Base-by-base conservation (phyloP, 108 stramenopile genomes). In the Cyclotella atomus region DNA sequence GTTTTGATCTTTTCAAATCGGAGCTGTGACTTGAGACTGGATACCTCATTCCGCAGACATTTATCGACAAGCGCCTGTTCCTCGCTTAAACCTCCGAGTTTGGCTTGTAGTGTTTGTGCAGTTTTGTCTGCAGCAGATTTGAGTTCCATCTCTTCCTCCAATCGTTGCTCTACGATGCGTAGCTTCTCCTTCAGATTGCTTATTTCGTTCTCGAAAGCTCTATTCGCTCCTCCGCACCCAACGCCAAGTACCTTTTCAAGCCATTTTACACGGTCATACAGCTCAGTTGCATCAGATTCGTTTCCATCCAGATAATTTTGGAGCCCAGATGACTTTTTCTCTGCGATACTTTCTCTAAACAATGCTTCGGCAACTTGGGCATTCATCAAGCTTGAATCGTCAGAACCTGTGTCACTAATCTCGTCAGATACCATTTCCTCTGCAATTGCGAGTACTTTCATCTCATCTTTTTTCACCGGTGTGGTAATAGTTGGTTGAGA, bases 91-190 rank as follows among this genome's bases (percentile, higher is more conserved):
- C 38, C 32, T 14, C 59, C 61, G 29, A 62, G 25, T 20, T 72
- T 38, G 20, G 44, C 7, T 15, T 7, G 25, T 9, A 72, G 38
- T 27, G 25, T 28, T 2, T 60, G 16, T 16, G 49, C 71, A 9
- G 59, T 72, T 24, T 53, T 59, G 12, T 49, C 25, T 25, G 52
- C 60, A 25, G 28, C 33, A 20, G 59, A 47, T 62, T 72, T 72
- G 50, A 63, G 60, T n/a, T 38, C 61, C 21, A 72, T 72, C 46
- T 72, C 60, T 29, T 72, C 71, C 12, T 72, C 71, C 34, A 72
- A 49, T 16, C 70, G 28, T 29, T 47, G 41, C 30, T 71, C 70
- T 2, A 71, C 34, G 4, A 71, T 70, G 14, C 4, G 8, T 29
- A 46, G n/a, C 29, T 60, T 33, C 49, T 49, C 59, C 15, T 16